These are phyloP conservation scores for Coccinonectria pachysandricola DNA, from an alignment of 2,329 filamentous ascomycete species.

Conservation along the genomic window DNA sequence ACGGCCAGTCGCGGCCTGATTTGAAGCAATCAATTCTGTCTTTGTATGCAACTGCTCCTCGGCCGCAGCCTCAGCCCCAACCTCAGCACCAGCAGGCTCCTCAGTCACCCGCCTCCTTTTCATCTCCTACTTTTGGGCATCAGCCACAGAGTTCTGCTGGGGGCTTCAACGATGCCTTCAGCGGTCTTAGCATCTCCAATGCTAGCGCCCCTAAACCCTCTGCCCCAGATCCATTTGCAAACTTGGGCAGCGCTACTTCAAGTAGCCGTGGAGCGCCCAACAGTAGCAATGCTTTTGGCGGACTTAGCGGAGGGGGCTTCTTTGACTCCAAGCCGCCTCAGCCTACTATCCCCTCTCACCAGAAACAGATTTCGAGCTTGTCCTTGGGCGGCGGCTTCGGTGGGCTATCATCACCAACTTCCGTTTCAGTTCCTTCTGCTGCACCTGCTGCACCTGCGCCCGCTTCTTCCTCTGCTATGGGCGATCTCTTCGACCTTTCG, in stretches of 20 bases:
- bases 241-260: conserved; percentile 33
- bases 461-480: conserved; percentile 49
- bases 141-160: conserved; percentile 41
- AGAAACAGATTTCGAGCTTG: conserved; percentile 43
- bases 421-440: conserved; percentile 24
- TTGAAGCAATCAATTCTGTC: conserved; percentile 96
- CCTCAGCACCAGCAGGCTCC: conserved; percentile 36
- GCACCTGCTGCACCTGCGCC: conserved; percentile 31
- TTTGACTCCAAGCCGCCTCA: conserved; percentile 67
- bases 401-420: conserved; percentile 41
- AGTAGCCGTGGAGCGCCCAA: conserved; percentile 26
- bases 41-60: conserved; percentile 76
- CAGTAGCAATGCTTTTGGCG: conserved; percentile 36
- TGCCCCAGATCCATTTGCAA: conserved; percentile 49
- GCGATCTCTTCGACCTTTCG: conserved; percentile 74
- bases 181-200: conserved; percentile 35
- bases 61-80: conserved; percentile 57
- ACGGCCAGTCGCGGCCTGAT: conserved; percentile 71
- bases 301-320: conserved; percentile 65
- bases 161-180: conserved; percentile 68
- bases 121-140: conserved; percentile 43
- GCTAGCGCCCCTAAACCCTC: conserved; percentile 33
- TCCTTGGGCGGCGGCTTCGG: conserved; percentile 60
- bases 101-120: conserved; percentile 51
- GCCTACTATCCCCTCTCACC: conserved; percentile 37